phyloP scores from a whole-genome alignment of 495 filamentous ascomycete genomes.

The Penicillium salamii region DNA sequence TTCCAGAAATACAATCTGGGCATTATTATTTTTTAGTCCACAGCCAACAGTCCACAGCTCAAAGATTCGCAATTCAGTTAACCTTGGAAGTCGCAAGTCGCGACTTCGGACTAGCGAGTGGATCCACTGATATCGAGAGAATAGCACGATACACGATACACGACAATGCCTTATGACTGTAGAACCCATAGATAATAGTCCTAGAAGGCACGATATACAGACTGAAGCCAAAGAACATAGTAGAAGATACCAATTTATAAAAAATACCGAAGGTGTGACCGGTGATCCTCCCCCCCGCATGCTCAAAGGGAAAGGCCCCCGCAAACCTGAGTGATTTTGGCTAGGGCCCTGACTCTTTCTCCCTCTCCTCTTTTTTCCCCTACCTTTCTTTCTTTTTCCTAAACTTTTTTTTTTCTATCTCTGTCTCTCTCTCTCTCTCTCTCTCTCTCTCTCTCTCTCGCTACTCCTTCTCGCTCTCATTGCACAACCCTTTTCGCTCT shows the following conservation, averaged over 20 bases:
- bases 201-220: too few species aligned
- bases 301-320: constrained; percentile 34
- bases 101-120: constrained; percentile 18
- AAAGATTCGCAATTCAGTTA: constrained; percentile 1
- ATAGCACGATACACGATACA: too few species aligned
- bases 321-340: constrained; percentile 35
- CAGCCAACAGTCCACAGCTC: too few species aligned
- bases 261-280: constrained; percentile 14
- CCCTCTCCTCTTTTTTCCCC: constrained; percentile 19
- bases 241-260: not conserved
- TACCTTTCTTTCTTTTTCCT: constrained; percentile 21
- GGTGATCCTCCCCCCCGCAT: constrained; percentile 27
- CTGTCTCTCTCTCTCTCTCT: constrained; percentile 12
- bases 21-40: too few species aligned
- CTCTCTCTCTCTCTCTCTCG: constrained; percentile 4
- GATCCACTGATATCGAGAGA: constrained; percentile 27
- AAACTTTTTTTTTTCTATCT: constrained; percentile 8
- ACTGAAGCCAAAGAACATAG: too few species aligned
- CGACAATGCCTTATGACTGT: too few species aligned
- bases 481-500: not conserved
- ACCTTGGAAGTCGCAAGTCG: constrained; percentile 4
- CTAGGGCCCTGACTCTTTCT: constrained; percentile 20
- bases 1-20: not conserved
- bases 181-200: not conserved
- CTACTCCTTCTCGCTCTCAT: constrained; percentile 11